Evolutionary conservation across 2,329 filamentous ascomycete species (phyloP).

Genomic region (Hymenoscyphus scutula): DNA sequence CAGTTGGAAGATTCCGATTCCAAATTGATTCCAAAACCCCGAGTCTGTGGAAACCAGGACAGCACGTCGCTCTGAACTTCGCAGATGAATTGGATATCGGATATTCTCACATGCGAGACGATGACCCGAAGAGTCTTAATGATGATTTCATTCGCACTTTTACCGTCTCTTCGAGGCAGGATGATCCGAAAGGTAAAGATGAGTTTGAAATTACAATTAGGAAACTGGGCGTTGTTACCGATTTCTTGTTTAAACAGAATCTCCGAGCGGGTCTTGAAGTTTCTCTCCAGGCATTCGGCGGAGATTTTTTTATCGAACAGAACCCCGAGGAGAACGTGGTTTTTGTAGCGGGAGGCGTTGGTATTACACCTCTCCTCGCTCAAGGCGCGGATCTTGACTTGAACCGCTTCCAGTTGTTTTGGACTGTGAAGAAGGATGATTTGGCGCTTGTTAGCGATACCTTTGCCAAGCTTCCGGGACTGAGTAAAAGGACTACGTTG

Average conservation of each 20-base stretch:
- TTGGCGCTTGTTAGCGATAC: slow-evolving; percentile 59
- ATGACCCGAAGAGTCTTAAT: slow-evolving; percentile 76
- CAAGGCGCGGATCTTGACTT: slow-evolving; percentile 56
- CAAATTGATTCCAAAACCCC: slow-evolving; percentile 40
- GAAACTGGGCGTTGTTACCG: slow-evolving; percentile 67
- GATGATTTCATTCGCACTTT: slow-evolving; percentile 84
- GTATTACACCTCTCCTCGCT: slow-evolving; percentile 77
- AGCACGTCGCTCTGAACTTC: slow-evolving; percentile 77
- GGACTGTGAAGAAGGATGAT: slow-evolving; percentile 65
- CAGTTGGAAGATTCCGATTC: slow-evolving; percentile 64
- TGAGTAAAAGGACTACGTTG: slow-evolving; percentile 54
- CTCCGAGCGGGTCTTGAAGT: slow-evolving; percentile 56
- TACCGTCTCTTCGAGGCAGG: slow-evolving; percentile 60
- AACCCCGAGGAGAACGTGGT: slow-evolving; percentile 38
- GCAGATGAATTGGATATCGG: slow-evolving; percentile 65
- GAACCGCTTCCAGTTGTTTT: slow-evolving; percentile 56
- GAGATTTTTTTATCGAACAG: slow-evolving; percentile 51
- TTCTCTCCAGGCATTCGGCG: slow-evolving; percentile 71
- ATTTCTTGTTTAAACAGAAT: slow-evolving; percentile 60
- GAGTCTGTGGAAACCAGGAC: slow-evolving; percentile 61
- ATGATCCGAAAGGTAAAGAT: slow-evolving; percentile 24
- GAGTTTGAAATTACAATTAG: slow-evolving; percentile 69
- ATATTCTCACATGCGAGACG: slow-evolving; percentile 80
- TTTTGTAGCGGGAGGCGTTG: slow-evolving; percentile 77
- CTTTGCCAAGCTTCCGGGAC: slow-evolving; percentile 49